Base-by-base conservation (phyloP, 345 rosid species). In the Linum tenue region DNA sequence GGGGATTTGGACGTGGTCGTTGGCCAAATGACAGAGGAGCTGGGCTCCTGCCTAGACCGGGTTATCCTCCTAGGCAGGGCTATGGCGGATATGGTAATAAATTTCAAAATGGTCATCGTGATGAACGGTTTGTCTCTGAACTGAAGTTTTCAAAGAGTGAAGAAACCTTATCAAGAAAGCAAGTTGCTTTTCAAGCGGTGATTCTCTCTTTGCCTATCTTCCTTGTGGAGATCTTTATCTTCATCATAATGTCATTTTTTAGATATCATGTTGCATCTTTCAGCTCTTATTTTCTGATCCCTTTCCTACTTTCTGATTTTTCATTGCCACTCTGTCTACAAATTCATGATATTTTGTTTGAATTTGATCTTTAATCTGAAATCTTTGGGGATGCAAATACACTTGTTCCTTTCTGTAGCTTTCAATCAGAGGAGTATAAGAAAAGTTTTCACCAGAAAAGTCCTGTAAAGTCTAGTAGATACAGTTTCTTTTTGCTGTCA, bases 21-120 rank as follows among this genome's bases (percentile, higher is more conserved):
- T 86, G 97, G 98, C 80, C 64, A 51, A 85, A 80, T 65, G 86
- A 76, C 78, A 86, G 97, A 77, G 98, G 96, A 68, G 86, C 86
- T 16, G 97, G 97, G 67, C 79, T 88, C 64, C 97, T 94, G 73
- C 96, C 96, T 53, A 86, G 95, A 38, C 99, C 96, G 39, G 92
- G 92, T 56, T 85, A 73, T 75, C 95, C 92, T 63, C 86, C 75
- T 4, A 76, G 94, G 71, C 91, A 84, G 71, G 83, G 89, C 66
- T 89, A 66, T 80, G 96, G 96, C 55, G 53, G 53, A 48, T 84
- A 69, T 73, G 85, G 85, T 37, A 66, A 81, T 7, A 90, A 79
- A 79, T 94, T 83, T 75, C 68, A 80, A 56, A 90, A 76, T 65
- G 86, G 85, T 69, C 91, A 73, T 73, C 95, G 88, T 31, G 96